Conservation (phyloP, 495 filamentous ascomycete species). For the Hyaloscypha hepaticicola region DNA sequence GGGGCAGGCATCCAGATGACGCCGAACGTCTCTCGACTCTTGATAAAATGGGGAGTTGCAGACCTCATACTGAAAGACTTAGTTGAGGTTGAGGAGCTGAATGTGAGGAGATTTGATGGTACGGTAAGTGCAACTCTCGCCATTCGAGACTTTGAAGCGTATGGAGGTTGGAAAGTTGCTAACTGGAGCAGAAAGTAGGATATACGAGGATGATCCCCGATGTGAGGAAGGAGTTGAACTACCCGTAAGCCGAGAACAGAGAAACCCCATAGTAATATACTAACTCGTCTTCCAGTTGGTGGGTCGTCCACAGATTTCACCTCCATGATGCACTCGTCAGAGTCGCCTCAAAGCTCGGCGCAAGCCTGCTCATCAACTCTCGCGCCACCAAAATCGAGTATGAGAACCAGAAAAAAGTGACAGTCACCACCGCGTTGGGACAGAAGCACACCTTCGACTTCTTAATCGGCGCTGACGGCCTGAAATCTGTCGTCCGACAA, state of each 20-base stretch:
- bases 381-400: slow-evolving; percentile 35
- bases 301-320: slow-evolving; percentile 41
- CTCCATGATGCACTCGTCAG: slow-evolving; percentile 40
- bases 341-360: slow-evolving; percentile 36
- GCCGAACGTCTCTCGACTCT: slow-evolving; percentile 51
- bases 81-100: slow-evolving; percentile 40
- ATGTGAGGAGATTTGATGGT: slow-evolving; percentile 41
- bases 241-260: too few relatives aligned
- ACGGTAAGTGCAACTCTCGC: too few relatives aligned
- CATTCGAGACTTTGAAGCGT: too few relatives aligned
- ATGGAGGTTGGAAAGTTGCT: too few relatives aligned
- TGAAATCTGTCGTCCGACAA: slow-evolving; percentile 39
- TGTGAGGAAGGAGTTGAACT: too few relatives aligned
- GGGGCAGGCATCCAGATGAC: slow-evolving; percentile 59
- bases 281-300: too few relatives aligned
- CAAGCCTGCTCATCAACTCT: slow-evolving; percentile 37
- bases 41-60: slow-evolving; percentile 43
- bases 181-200: too few relatives aligned
- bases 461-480: slow-evolving; percentile 43
- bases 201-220: too few relatives aligned
- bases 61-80: slow-evolving; percentile 34
- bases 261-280: too few relatives aligned
- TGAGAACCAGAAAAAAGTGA: slow-evolving; percentile 28
- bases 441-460: slow-evolving; percentile 39
- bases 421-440: slow-evolving; percentile 37